Evolutionary conservation across 1,284 basidiomycete species (phyloP).

Genomic region (Pseudozyma sp.): DNA sequence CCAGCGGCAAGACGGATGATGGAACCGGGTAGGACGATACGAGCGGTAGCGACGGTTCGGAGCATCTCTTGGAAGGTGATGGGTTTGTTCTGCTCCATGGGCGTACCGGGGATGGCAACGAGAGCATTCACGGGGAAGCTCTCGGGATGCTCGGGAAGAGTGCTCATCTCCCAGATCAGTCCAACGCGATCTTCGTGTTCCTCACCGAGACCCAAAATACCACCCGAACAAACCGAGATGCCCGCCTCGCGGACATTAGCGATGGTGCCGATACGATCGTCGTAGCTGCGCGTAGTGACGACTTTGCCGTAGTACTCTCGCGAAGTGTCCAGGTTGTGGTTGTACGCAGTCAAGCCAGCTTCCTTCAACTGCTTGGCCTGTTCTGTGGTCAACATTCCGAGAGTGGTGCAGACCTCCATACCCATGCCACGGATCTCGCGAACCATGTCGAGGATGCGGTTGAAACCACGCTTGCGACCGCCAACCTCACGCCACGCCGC

Average conservation of each 20-base stretch:
- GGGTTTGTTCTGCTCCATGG: slow-evolving; percentile 73
- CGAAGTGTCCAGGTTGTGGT: slow-evolving; percentile 98
- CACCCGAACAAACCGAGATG: slow-evolving; percentile 96
- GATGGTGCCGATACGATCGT: slow-evolving; percentile 91
- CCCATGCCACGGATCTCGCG: slow-evolving; percentile 72
- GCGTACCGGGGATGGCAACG: slow-evolving; percentile 75
- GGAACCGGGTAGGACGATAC: slow-evolving; percentile 87
- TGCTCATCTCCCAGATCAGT: slow-evolving; percentile 89
- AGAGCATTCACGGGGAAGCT: slow-evolving; percentile 98
- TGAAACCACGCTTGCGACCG: slow-evolving; percentile 92
- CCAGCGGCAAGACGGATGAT: slow-evolving; percentile 97
- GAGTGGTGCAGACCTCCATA: slow-evolving; percentile 88
- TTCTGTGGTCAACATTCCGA: slow-evolving; percentile 94
- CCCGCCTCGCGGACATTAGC: slow-evolving; percentile 90
- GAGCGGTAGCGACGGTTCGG: slow-evolving; percentile 92
- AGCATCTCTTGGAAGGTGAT: slow-evolving; percentile 80
- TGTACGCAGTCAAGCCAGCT: slow-evolving; percentile 96
- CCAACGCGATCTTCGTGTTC: slow-evolving; percentile 89
- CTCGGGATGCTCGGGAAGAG: slow-evolving; percentile 94
- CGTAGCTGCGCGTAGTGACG: slow-evolving; percentile 93
- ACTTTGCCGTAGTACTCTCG: slow-evolving; percentile 95
- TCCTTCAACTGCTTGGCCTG: slow-evolving; percentile 88
- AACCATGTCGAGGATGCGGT: slow-evolving; percentile 94
- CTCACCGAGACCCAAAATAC: slow-evolving; percentile 94
- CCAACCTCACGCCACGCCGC: slow-evolving; percentile 98